Evolutionary conservation across 2,329 filamentous ascomycete genomes (phyloP), one percentile per base, ranked within the genome.

Genomic region (Colletotrichum liaoningense): DNA sequence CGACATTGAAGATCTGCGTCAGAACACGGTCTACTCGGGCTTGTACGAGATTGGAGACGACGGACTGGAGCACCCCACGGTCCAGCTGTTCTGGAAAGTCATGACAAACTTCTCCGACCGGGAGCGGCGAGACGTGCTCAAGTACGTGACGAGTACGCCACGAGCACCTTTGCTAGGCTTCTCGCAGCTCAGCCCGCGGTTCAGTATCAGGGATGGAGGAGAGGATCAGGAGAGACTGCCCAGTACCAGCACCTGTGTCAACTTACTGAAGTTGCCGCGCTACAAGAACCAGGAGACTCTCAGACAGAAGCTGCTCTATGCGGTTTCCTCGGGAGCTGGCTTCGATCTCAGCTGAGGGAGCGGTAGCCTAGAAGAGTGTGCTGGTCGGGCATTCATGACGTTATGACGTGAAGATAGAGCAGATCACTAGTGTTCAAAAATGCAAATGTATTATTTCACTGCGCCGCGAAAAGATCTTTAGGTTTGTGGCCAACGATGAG

Each of bases 211-310:
- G 5, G 97, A 99, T 82, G 91, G 90, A 1, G 93, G 94, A 5
- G 85, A 85, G 30, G 94, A 97, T 79, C 89, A 96, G 82, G 88
- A 90, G 60, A 88, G 97, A 72, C 84, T 98, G 75, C 97, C 97
- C 2, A 98, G 95, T 80, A 95, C 97, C 22, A 98, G 95, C 80
- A 99, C 97, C 0, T 99, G 97, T 78, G 95, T 98, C 33, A 99
- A 99, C 81, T 81, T 99, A 77, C 84, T 99, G 60, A 99, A 99
- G 86, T 84, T 99, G 76, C 97, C 97, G 7, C 90, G 92, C 76
- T 99, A 98, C 82, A 88, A 83, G 60, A 91, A 87, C 42, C 90
- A 92, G 75, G 83, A 85, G 72, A 88, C 86, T 33, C 81, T 99
- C 78, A 92, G 90, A 79, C 89, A 92, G 79, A 98, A 98, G 84